Percentiles rank a stretch among this genome's conserved stretches.
Conservation (phyloP, 768 basidiomycete genomes). For the Pulveroboletus sp. region DNA sequence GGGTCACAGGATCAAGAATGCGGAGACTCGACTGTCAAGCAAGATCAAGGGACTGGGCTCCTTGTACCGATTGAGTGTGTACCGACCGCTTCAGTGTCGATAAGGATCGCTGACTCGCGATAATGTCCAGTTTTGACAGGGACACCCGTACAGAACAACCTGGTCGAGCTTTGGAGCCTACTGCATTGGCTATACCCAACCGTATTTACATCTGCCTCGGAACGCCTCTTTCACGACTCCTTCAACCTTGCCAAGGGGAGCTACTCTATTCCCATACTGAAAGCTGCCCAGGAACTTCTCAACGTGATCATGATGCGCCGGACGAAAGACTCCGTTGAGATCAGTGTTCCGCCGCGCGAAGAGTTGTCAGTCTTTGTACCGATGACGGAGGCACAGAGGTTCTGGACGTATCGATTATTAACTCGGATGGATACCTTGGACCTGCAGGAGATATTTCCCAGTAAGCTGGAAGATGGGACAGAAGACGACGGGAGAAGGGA, state of each 20-base stretch:
- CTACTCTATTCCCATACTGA: constrained; percentile 49
- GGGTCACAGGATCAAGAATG: constrained; percentile 73
- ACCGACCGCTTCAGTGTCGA: neutral
- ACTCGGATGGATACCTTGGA: constrained; percentile 50
- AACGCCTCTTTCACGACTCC: constrained; percentile 47
- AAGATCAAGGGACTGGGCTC: constrained; percentile 57
- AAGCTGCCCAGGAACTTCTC: constrained; percentile 47
- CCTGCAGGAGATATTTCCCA: constrained; percentile 46
- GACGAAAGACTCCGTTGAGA: constrained; percentile 51
- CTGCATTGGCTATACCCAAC: constrained; percentile 55
- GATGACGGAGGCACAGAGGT: constrained; percentile 56
- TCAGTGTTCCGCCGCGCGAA: constrained; percentile 53
- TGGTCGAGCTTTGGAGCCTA: constrained; percentile 55
- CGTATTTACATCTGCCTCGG: constrained; percentile 48
- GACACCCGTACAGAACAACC: constrained; percentile 70
- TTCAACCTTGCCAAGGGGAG: constrained; percentile 54
- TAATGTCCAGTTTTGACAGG: constrained; percentile 56
- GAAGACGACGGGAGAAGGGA: constrained; percentile 38
- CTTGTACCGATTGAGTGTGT: constrained; percentile 53
- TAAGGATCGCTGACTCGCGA: neutral
- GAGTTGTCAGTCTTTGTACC: constrained; percentile 58
- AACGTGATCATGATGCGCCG: constrained; percentile 56
- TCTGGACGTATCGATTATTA: constrained; percentile 58
- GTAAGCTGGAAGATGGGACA: constrained; percentile 24
- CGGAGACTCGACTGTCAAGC: constrained; percentile 49